phyloP scores from a whole-genome alignment of 495 filamentous ascomycete genomes.

The Neurospora sp. region DNA sequence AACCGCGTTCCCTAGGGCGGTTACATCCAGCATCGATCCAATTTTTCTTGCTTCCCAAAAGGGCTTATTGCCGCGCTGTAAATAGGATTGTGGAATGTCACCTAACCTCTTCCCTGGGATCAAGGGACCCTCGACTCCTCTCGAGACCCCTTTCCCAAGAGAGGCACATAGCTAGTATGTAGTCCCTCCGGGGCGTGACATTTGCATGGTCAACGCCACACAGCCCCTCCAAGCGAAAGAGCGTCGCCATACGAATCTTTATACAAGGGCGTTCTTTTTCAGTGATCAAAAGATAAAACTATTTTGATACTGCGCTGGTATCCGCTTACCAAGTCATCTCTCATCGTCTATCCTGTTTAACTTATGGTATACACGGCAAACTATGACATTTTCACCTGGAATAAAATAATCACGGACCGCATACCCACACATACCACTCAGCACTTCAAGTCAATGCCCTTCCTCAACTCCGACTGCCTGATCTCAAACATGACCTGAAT shows the following conservation, averaged over 20 bases:
- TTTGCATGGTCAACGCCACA: background rate
- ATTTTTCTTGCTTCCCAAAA: background rate
- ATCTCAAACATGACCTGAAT: constrained; percentile 96
- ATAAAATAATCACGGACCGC: background rate
- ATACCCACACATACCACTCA: constrained; percentile 23
- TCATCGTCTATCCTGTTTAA: background rate
- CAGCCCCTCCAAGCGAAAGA: background rate
- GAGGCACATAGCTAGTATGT: background rate
- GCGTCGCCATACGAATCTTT: background rate
- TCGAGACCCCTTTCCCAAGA: background rate
- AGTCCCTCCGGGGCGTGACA: background rate
- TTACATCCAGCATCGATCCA: background rate
- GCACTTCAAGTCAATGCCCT: constrained; percentile 79
- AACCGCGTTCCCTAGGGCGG: background rate
- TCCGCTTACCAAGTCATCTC: background rate
- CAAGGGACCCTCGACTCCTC: background rate
- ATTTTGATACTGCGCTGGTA: background rate
- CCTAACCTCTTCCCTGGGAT: background rate
- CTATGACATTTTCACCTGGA: background rate
- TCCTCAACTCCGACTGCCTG: constrained; percentile 68
- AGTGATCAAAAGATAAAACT: background rate
- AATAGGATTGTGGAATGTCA: background rate
- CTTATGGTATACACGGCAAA: background rate
- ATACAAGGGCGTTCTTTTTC: background rate
- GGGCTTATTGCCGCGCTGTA: background rate